Evolutionary conservation across 2,329 filamentous ascomycete species (phyloP), one percentile per base, ranked within the genome.

Genomic region (Emmonsiellopsis sp.): DNA sequence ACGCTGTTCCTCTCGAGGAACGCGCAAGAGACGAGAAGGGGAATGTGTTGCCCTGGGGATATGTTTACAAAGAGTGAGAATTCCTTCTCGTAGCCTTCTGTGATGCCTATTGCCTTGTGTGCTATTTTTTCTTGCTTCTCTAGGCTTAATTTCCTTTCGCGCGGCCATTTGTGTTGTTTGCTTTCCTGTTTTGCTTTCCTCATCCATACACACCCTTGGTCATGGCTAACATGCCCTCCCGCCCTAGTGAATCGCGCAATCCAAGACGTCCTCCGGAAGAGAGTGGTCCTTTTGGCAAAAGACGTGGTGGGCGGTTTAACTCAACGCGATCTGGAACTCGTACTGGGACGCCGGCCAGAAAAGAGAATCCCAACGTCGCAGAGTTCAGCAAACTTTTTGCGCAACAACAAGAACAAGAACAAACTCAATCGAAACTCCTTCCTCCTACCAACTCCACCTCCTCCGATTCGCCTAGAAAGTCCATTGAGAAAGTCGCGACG

Each of bases 1-100:
- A 85, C 66, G 80, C 79, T 34, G 82, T 85, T 9, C 81, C 82
- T 36, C 79, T 79, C 52, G 75, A 80, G 60, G 82, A 85, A 67
- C 78, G 81, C 62, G 80, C 79, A 34, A 73, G 75, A 61, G 80
- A 84, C 62, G 75, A 77, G 51, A 76, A 77, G 48, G 81, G 82
- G 49, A 77, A 79, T 60, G 71, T 74, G 52, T 64, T 85, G 49
- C 82, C 82, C n/a, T 85, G 80, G 81, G 81, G 74, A 13, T 81
- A 81, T 65, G 77, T 83, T 58, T 81, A 77, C 62, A 78, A 79
- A 66, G 79, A 82, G 79, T 82, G 67, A 71, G 78, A 72, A 13
- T 40, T 42, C 13, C 21, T 43, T 34, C 17, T 47, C 27, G 10
- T 21, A 40, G 9, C 8, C 37, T 32, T 31, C 5, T 33, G 14